A percentile compares a stretch with the other conserved stretches of the same genome.
Conservation (phyloP, 2,329 filamentous ascomycete species). For the Diaporthe ampelina region DNA sequence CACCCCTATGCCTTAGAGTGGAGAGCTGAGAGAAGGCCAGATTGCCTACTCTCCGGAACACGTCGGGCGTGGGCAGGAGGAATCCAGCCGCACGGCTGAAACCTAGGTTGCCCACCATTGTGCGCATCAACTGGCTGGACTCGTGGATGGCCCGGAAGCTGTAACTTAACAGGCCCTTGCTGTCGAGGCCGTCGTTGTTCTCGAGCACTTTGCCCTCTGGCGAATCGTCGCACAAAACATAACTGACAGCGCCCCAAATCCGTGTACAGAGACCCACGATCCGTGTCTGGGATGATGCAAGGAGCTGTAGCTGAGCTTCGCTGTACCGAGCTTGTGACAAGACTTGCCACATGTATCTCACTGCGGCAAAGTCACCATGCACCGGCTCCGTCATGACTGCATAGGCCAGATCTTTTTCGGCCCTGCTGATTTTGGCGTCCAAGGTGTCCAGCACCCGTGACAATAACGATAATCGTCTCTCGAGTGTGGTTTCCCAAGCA, state of each 20-base stretch:
- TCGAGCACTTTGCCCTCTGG: constrained; percentile 91
- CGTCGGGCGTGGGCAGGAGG: constrained; percentile 63
- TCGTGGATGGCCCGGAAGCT: constrained; percentile 97
- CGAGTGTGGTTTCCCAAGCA: constrained; percentile 62
- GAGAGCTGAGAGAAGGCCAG: constrained; percentile 87
- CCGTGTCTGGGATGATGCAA: constrained; percentile 63
- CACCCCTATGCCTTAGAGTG: constrained; percentile 88
- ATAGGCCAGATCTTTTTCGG: constrained; percentile 73
- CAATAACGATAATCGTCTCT: constrained; percentile 65
- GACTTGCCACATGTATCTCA: constrained; percentile 72
- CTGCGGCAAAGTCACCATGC: constrained; percentile 78
- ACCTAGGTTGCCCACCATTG: constrained; percentile 68
- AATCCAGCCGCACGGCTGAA: constrained; percentile 59
- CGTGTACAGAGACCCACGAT: constrained; percentile 72
- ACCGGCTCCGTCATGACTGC: constrained; percentile 77
- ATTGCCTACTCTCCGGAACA: constrained; percentile 77
- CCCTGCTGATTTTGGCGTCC: constrained; percentile 73
- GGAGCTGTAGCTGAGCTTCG: constrained; percentile 51
- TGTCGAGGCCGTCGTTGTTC: constrained; percentile 78
- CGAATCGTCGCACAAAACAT: constrained; percentile 91
- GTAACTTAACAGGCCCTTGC: constrained; percentile 93
- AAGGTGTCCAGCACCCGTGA: constrained; percentile 71
- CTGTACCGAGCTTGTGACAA: constrained; percentile 58
- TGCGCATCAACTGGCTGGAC: constrained; percentile 82
- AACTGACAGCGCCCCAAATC: constrained; percentile 83